Conservation (phyloP, 805 yeast genomes). For the Ogataea ramenticola region DNA sequence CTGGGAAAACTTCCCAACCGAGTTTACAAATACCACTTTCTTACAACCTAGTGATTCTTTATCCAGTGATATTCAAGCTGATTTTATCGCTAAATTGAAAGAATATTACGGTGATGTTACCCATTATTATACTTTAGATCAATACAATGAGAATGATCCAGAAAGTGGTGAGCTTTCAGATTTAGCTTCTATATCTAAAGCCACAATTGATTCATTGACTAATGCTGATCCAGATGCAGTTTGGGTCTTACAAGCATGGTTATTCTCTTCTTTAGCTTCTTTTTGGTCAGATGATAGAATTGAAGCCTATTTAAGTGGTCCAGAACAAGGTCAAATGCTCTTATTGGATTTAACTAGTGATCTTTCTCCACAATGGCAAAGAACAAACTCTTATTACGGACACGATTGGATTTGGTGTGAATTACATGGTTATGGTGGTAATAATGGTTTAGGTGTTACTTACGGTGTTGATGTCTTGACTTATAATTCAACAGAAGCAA, state of each 20-base stretch:
- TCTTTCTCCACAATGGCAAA: constrained; percentile 6
- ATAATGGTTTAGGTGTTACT: constrained; percentile 6
- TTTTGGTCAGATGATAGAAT: constrained; percentile 6
- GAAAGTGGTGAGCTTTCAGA: constrained; percentile 1
- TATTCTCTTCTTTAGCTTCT: constrained; percentile 2
- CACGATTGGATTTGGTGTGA: constrained; percentile 8
- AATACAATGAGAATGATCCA: constrained; percentile 6
- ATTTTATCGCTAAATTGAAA: constrained; percentile 1
- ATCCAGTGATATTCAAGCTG: constrained; percentile 2
- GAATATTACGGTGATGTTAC: constrained; percentile 5
- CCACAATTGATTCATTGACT: constrained; percentile 2
- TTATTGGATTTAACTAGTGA: constrained; percentile 5
- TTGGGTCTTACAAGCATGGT: constrained; percentile 8
- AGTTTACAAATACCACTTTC: constrained; percentile 2
- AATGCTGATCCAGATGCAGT: constrained; percentile 5
- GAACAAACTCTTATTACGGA: constrained; percentile 5
- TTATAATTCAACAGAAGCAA: constrained; percentile 3
- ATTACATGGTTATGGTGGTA: constrained; percentile 5
- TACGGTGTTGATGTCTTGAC: constrained; percentile 4
- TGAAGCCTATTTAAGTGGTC: constrained; percentile 6
- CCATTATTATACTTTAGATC: constrained; percentile 6
- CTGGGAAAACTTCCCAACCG: constrained; percentile 2
- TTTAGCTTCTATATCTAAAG: constrained; percentile 1
- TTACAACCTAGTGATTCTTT: constrained; percentile 2
- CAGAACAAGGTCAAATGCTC: constrained; percentile 2